A percentile compares a stretch with the other conserved stretches of the same genome.
Conservation (phyloP, 1,139 yeast species). For the Trichomonascaceae sp. region DNA sequence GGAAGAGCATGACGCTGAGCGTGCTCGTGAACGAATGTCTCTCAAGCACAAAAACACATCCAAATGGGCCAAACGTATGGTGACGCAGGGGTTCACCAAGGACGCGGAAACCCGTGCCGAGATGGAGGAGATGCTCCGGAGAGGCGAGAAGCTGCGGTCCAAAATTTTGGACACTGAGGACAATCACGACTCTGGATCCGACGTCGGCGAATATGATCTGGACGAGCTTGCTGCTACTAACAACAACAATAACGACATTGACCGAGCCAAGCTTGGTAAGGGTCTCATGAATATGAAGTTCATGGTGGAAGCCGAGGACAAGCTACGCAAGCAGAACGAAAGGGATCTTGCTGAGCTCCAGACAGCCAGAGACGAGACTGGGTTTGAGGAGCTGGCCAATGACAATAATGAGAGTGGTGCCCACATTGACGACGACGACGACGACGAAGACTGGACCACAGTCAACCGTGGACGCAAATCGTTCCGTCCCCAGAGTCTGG, state of each 20-base stretch:
- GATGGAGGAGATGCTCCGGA: conserved; percentile 85
- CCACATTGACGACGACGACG: conserved; percentile 35
- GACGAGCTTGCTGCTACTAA: conserved; percentile 28
- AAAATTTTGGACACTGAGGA: conserved; percentile 61
- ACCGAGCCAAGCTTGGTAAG: conserved; percentile 43
- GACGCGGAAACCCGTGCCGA: conserved; percentile 76
- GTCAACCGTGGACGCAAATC: conserved; percentile 71
- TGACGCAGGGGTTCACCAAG: conserved; percentile 79
- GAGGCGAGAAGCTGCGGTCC: conserved; percentile 64
- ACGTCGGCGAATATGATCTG: conserved; percentile 30
- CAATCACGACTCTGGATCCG: conserved; percentile 35
- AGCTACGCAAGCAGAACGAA: conserved; percentile 41
- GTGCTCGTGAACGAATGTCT: conserved; percentile 90
- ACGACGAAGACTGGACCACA: conserved; percentile 20
- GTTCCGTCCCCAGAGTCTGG: conserved; percentile 60
- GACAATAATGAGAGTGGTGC: too few relatives aligned
- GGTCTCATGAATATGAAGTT: conserved; percentile 91
- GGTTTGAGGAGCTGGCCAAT: conserved; percentile 26
- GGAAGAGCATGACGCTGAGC: conserved; percentile 53
- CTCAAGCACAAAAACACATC: conserved; percentile 72
- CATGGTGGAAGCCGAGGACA: conserved; percentile 74
- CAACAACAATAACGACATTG: conserved; percentile 26
- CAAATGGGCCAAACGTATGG: conserved; percentile 86
- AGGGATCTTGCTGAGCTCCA: conserved; percentile 40
- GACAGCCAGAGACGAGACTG: conserved; percentile 30